A percentile compares a stretch with the other conserved stretches of the same genome.
These are phyloP conservation scores for Jaltomata sinuosa DNA, from an alignment of 257 asterid species.

Conservation along the genomic window DNA sequence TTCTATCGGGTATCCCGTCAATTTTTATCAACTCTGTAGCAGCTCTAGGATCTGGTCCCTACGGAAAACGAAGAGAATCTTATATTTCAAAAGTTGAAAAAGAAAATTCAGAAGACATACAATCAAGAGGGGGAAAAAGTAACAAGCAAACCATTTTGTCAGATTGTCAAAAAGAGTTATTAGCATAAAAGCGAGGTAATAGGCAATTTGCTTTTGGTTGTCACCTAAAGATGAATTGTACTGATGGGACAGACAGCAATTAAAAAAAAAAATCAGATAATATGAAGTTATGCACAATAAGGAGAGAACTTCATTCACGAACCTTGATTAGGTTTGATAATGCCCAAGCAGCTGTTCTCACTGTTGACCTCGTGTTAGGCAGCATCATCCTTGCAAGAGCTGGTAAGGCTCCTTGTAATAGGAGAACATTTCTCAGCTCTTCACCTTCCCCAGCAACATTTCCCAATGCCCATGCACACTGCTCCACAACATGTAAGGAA, in stretches of 20 bases:
- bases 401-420: slow-evolving; percentile 86
- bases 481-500: slow-evolving; percentile 84
- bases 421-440: slow-evolving; percentile 63
- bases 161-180: background rate
- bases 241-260: background rate
- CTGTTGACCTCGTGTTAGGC: slow-evolving; percentile 87
- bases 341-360: slow-evolving; percentile 99
- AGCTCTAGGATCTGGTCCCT: slow-evolving; percentile 89
- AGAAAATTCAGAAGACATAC: background rate
- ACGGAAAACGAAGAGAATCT: slow-evolving; percentile 12
- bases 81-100: background rate
- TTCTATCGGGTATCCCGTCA: slow-evolving; percentile 73
- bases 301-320: background rate
- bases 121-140: background rate
- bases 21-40: slow-evolving; percentile 70
- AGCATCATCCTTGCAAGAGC: slow-evolving; percentile 92
- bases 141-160: background rate
- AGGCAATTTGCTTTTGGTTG: background rate
- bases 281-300: background rate
- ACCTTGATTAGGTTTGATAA: slow-evolving; percentile 95
- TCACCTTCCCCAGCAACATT: slow-evolving; percentile 98
- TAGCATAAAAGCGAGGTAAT: background rate
- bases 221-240: background rate
- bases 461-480: slow-evolving; percentile 99
- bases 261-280: background rate